phyloP scores from a whole-genome alignment of 176 grass and related monocot species.

The Oryza meyeriana region DNA sequence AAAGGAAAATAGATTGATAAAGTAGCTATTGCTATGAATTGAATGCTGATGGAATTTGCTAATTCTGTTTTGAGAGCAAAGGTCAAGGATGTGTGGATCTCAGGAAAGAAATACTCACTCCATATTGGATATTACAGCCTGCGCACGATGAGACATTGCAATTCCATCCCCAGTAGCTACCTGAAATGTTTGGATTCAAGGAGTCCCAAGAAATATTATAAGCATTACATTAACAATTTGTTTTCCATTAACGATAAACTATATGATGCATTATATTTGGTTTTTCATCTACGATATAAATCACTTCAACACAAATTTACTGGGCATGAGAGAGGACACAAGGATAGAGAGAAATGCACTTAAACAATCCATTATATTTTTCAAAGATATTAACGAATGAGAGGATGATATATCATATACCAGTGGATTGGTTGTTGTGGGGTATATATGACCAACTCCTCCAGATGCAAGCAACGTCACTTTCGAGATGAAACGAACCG shows the following conservation, averaged over 20 bases:
- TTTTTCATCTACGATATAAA: neutral
- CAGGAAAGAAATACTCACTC: constrained; percentile 71
- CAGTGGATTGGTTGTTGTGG: constrained; percentile 89
- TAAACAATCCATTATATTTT: constrained; percentile 12
- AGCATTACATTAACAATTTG: neutral
- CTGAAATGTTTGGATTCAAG: constrained; percentile 44
- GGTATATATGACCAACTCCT: constrained; percentile 93
- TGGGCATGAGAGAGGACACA: neutral
- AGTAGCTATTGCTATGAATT: neutral
- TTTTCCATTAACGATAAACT: constrained; percentile 8
- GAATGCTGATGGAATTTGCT: neutral
- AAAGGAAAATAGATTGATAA: neutral
- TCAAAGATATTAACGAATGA: neutral
- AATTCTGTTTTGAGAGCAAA: neutral
- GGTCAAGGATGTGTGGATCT: neutral
- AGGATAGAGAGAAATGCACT: neutral
- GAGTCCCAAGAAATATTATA: neutral
- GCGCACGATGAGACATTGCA: constrained; percentile 89
- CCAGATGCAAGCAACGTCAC: constrained; percentile 93
- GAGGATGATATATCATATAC: constrained; percentile 67
- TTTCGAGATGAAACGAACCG: constrained; percentile 87
- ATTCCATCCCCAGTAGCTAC: constrained; percentile 98
- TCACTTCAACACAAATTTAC: too few species aligned
- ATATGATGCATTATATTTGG: neutral
- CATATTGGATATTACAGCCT: constrained; percentile 98